These are phyloP conservation scores for Botrytis aclada DNA, from an alignment of 2,329 filamentous ascomycete genomes.

Conservation along the genomic window DNA sequence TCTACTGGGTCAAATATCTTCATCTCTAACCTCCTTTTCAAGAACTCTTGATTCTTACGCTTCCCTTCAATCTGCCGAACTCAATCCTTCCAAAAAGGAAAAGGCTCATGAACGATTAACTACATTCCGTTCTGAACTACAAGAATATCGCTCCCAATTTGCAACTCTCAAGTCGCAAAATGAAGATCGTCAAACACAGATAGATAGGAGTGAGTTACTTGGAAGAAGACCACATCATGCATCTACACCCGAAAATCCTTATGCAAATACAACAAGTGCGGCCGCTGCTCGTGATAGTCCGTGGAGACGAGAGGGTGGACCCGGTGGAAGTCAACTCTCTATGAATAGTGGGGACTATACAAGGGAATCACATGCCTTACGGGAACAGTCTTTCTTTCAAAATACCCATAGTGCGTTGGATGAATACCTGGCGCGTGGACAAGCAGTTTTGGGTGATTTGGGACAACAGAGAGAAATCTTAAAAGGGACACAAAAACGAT, in stretches of 20 bases:
- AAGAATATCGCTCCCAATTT: constrained; percentile 75
- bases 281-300: constrained; percentile 27
- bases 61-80: constrained; percentile 78
- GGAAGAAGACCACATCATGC: constrained; percentile 84
- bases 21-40: constrained; percentile 73
- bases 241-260: constrained; percentile 83
- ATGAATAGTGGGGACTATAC: constrained; percentile 60
- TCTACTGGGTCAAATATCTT: constrained; percentile 71
- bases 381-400: constrained; percentile 84
- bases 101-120: constrained; percentile 84
- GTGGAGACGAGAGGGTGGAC: constrained; percentile 33
- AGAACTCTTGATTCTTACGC: constrained; percentile 93
- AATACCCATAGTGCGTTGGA: constrained; percentile 83
- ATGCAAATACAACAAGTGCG: constrained; percentile 56
- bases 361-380: constrained; percentile 77
- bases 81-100: constrained; percentile 85
- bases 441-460: constrained; percentile 85
- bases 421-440: constrained; percentile 87
- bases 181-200: constrained; percentile 66
- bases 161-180: constrained; percentile 72
- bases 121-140: constrained; percentile 78
- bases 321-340: constrained; percentile 34
- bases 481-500: constrained; percentile 85
- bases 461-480: constrained; percentile 89
- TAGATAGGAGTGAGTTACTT: constrained; percentile 76